Evolutionary conservation across 148 eudicot genomes (phyloP).

Genomic region (Persicaria maculosa): DNA sequence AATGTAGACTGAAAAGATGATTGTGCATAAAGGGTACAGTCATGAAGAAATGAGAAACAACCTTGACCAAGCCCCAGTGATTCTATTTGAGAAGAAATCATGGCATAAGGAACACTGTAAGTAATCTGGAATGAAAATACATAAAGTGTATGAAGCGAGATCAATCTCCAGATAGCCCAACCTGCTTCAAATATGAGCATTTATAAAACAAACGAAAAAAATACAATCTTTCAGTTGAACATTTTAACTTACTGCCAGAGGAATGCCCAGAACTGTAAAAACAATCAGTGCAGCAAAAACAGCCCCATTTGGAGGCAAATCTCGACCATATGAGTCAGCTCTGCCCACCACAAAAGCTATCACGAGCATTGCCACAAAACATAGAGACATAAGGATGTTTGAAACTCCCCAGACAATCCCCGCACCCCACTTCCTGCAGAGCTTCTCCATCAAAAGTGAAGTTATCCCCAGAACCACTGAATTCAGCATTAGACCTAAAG

Average conservation of each 20-base stretch:
- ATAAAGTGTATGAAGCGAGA: not conserved
- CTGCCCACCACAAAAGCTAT: conserved; percentile 45
- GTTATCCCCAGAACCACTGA: conserved; percentile 79
- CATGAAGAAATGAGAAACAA: conserved; percentile 20
- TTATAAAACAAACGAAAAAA: not conserved
- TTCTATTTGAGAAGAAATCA: conserved; percentile 69
- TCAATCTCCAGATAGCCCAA: not conserved
- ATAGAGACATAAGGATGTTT: conserved; percentile 70
- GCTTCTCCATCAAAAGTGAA: conserved; percentile 87
- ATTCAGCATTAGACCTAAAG: conserved; percentile 89
- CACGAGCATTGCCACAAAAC: conserved; percentile 73
- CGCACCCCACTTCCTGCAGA: conserved; percentile 77
- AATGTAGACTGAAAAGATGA: not conserved
- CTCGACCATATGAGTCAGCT: conserved; percentile 25
- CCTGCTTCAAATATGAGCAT: not conserved
- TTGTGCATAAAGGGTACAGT: not conserved
- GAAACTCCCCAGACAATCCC: conserved; percentile 95
- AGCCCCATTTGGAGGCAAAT: conserved; percentile 58
- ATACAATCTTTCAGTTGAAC: not conserved
- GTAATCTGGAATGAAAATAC: conserved; percentile 63
- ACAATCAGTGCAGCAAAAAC: conserved; percentile 65
- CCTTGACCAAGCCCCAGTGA: conserved; percentile 97
- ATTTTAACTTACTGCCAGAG: conserved; percentile 74
- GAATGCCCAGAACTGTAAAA: conserved; percentile 84
- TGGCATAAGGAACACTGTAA: conserved; percentile 93